Evolutionary conservation across 805 yeast genomes (phyloP).

Genomic region (Monosporozyma aerobia): DNA sequence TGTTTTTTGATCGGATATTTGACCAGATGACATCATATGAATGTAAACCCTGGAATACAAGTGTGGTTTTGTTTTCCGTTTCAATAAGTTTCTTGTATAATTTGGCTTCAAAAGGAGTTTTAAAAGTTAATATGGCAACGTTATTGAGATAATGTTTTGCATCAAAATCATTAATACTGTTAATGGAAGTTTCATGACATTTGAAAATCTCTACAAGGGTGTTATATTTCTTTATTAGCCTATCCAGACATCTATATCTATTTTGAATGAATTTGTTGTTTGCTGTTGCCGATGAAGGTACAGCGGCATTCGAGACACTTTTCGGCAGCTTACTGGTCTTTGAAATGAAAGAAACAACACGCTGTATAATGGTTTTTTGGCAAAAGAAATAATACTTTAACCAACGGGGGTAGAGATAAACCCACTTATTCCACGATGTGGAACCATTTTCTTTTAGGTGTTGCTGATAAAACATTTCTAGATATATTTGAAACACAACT

Average conservation of each 20-base stretch:
- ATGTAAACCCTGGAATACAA: constrained; percentile 20
- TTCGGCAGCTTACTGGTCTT: background rate
- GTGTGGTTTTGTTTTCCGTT: background rate
- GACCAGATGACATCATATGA: constrained; percentile 68
- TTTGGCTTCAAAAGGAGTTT: background rate
- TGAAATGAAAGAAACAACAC: background rate
- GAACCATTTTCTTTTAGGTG: constrained; percentile 1
- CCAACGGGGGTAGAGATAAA: background rate
- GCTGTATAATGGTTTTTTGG: background rate
- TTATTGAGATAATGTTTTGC: background rate
- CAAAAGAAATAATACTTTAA: background rate
- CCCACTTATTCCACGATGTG: background rate
- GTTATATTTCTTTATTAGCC: background rate
- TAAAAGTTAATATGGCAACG: background rate
- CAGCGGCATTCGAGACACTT: background rate
- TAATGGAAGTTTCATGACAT: background rate
- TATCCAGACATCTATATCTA: background rate
- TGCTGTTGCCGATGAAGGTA: background rate
- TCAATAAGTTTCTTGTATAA: background rate
- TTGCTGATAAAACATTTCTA: constrained; percentile 12
- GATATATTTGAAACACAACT: constrained; percentile 30
- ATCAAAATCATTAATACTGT: background rate
- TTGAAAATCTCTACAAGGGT: background rate
- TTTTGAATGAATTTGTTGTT: background rate
- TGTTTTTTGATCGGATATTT: constrained; percentile 39